Percentiles rank a stretch among this genome's conserved stretches.
Conservation (phyloP, 2,329 filamentous ascomycete genomes). For the Colletotrichum sp. region DNA sequence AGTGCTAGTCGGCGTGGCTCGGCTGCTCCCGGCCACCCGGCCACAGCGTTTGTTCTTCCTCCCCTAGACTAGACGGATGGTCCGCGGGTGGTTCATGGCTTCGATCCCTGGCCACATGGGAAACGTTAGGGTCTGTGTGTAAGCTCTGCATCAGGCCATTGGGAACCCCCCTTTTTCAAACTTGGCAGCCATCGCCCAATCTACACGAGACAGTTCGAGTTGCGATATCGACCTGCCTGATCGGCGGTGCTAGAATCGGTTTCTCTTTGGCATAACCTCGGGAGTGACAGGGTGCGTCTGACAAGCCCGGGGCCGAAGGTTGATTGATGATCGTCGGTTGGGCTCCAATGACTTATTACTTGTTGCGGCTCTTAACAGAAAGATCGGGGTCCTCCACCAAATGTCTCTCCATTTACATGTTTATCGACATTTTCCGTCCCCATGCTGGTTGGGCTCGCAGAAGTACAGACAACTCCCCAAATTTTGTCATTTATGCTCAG, state of each 20-base stretch:
- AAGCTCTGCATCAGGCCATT: background rate
- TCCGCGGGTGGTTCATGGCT: background rate
- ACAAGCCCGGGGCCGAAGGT: background rate
- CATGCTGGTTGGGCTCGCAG: background rate
- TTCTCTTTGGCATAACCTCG: background rate
- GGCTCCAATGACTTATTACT: background rate
- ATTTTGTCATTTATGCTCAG: background rate
- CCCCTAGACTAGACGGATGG: background rate
- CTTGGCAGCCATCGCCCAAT: background rate
- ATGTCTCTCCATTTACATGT: background rate
- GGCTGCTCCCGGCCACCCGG: slow-evolving; percentile 7
- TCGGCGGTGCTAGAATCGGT: background rate
- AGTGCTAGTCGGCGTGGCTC: background rate
- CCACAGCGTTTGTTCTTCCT: background rate
- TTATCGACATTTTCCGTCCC: background rate
- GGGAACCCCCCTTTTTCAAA: background rate
- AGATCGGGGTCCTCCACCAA: background rate
- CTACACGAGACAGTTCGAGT: background rate
- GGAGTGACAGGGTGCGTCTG: background rate
- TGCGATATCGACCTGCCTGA: background rate
- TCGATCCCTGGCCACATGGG: background rate
- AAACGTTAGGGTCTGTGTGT: background rate
- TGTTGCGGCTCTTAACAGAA: background rate
- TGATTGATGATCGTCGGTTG: background rate
- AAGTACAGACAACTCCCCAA: background rate